A percentile compares a stretch with the other conserved stretches of the same genome.
Conservation (phyloP, 306 rosid species). For the Fragaria nilgerrensis region DNA sequence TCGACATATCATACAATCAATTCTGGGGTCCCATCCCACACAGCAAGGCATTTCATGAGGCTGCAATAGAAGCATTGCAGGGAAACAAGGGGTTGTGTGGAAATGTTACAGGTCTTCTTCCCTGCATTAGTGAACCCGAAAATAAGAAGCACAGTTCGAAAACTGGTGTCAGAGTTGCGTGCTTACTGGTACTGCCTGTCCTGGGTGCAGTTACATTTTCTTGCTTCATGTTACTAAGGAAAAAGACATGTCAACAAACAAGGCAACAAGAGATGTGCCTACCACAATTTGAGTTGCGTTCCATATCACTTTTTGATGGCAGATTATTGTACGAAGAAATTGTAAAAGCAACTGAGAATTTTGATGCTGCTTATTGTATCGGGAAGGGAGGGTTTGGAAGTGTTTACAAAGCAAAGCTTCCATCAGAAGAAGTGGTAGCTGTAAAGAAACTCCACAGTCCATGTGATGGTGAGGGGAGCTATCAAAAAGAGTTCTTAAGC, state of each 20-base stretch:
- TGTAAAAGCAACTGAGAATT: conserved; percentile 34
- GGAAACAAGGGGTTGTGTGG: conserved; percentile 39
- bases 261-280: background rate
- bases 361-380: conserved; percentile 23
- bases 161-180: background rate
- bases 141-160: background rate
- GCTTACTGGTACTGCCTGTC: background rate
- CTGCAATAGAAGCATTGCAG: conserved; percentile 6
- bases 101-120: conserved; percentile 17
- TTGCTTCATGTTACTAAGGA: background rate
- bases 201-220: background rate
- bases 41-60: conserved; percentile 21
- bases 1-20: conserved; percentile 28
- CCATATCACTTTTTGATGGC: conserved; percentile 24
- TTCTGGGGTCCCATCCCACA: conserved; percentile 28
- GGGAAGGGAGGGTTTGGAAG: conserved; percentile 32
- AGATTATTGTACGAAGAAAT: conserved; percentile 32
- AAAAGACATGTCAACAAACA: background rate
- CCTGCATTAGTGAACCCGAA: background rate
- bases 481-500: conserved; percentile 4
- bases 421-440: conserved; percentile 25
- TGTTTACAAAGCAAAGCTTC: conserved; percentile 25
- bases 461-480: background rate
- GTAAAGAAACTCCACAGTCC: conserved; percentile 25
- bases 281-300: background rate